A percentile compares a stretch with the other conserved stretches of the same genome.
phyloP scores from a whole-genome alignment of 1,284 basidiomycete species.

The Cutaneotrichosporon sp. region DNA sequence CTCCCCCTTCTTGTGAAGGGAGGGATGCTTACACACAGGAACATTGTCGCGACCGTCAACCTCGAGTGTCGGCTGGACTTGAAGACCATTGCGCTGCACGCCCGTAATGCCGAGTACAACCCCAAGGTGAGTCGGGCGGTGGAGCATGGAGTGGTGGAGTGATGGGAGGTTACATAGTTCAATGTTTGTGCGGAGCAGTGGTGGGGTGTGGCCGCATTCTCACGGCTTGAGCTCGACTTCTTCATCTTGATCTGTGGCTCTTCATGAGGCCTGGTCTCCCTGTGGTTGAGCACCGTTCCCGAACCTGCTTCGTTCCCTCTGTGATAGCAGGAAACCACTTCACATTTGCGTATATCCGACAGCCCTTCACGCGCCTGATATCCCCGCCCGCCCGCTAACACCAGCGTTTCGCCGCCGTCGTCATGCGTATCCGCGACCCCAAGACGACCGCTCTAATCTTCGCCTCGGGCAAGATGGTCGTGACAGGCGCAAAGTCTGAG shows the following conservation, averaged over 20 bases:
- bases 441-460: conserved; percentile 99
- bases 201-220: too few species aligned
- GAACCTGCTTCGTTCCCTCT: neutral
- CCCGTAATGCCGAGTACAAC: conserved; percentile 98
- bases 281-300: neutral
- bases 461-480: conserved; percentile 99
- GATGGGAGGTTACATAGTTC: neutral
- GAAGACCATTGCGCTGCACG: conserved; percentile 98
- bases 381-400: conserved; percentile 48
- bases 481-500: conserved; percentile 98
- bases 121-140: conserved; percentile 76
- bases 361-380: too few species aligned
- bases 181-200: too few species aligned
- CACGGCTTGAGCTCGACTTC: too few species aligned
- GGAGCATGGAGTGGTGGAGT: neutral
- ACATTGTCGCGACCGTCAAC: conserved; percentile 99
- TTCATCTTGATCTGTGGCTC: neutral
- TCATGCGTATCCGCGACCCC: conserved; percentile 99
- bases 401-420: conserved; percentile 99
- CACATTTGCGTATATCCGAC: too few species aligned
- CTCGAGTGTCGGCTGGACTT: conserved; percentile 94
- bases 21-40: conserved; percentile 55
- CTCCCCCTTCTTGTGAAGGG: neutral
- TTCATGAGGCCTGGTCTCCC: neutral
- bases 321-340: too few species aligned